A percentile compares a stretch with the other conserved stretches of the same genome.
Evolutionary conservation across 192 early-diverging fungal genomes (phyloP).

Genomic region (Chytriomyces hyalinus): DNA sequence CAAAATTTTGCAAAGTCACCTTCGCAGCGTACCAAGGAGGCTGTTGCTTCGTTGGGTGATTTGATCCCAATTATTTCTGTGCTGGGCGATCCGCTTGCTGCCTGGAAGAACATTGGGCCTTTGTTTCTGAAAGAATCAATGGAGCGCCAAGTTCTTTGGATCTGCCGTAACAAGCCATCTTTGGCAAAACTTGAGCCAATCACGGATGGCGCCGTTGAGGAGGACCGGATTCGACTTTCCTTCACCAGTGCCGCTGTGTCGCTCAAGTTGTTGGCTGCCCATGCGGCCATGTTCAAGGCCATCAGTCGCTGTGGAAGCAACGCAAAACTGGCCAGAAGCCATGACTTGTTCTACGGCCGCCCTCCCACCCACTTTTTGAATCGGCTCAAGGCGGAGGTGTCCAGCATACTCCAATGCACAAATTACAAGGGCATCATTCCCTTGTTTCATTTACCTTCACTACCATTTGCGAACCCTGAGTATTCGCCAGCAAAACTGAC

Average conservation of each 20-base stretch:
- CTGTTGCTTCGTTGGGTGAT: conserved; percentile 39
- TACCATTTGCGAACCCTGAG: conserved; percentile 15
- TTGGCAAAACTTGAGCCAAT: conserved; percentile 26
- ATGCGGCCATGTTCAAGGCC: conserved; percentile 22
- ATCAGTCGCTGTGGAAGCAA: conserved; percentile 12
- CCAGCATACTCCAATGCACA: neutral
- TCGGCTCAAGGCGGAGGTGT: conserved; percentile 20
- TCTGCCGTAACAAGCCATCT: conserved; percentile 19
- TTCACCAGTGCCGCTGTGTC: conserved; percentile 13
- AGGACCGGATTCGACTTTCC: conserved; percentile 21
- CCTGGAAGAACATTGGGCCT: conserved; percentile 25
- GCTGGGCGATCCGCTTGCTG: conserved; percentile 11
- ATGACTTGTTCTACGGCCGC: conserved; percentile 37
- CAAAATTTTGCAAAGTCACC: conserved; percentile 26
- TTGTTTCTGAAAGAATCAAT: conserved; percentile 31
- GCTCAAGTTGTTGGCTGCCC: conserved; percentile 24
- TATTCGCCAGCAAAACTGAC: conserved; percentile 32
- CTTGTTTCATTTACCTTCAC: conserved; percentile 12
- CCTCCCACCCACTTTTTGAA: conserved; percentile 33
- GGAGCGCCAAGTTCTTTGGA: conserved; percentile 37
- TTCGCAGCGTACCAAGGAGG: conserved; percentile 27
- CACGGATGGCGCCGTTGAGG: neutral
- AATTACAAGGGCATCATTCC: conserved; percentile 24
- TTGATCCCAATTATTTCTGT: conserved; percentile 40
- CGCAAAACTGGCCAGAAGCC: conserved; percentile 4